Base-by-base conservation (phyloP, 176 grass and related monocot genomes). In the Carex littledalei region DNA sequence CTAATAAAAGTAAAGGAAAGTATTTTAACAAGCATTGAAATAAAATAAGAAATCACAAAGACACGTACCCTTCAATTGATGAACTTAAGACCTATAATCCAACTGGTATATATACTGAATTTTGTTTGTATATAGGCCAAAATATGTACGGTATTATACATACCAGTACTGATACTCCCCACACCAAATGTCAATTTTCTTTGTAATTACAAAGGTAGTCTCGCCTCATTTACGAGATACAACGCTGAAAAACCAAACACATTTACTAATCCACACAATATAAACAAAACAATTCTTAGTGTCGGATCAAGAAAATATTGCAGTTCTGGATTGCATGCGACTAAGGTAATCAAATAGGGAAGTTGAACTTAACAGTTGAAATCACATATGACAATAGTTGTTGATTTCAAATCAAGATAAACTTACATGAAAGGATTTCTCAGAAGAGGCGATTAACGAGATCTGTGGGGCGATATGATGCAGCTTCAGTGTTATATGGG, bases 361-460 rank as follows among this genome's bases (percentile, higher is more conserved):
- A 59, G 50, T 54, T 79, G 41, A 78, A 52, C 45, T 78, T 78
- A 45, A 78, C 41, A 52, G 53, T 32, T 61, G 22, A 37, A 58
- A 80, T 58, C 17, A 59, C 24, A 39, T n/a, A 24, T 6, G 5
- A 15, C 18, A 57, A 16, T 34, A 80, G 52, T 35, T 22, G 26
- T 39, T 58, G 77, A n/a, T 82, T 52, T 22, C 16, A 54, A 32
- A 17, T 16, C 13, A 57, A 78, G 24, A 16, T 24, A 0, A 78
- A 78, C 74, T 78, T 78, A 78, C 73, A 78, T 31, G 50, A 15
- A 32, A 70, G 8, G 52, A 78, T 78, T 57, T 78, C 24, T 57
- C 22, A 34, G 41, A 45, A 18, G 14, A 52, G 41, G 21, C 81
- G 61, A 55, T 67, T 10, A 55, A 50, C 47, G 61, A 83, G 61